Conservation (phyloP, 2,329 filamentous ascomycete species). For the Mycosphaerella arachidis region DNA sequence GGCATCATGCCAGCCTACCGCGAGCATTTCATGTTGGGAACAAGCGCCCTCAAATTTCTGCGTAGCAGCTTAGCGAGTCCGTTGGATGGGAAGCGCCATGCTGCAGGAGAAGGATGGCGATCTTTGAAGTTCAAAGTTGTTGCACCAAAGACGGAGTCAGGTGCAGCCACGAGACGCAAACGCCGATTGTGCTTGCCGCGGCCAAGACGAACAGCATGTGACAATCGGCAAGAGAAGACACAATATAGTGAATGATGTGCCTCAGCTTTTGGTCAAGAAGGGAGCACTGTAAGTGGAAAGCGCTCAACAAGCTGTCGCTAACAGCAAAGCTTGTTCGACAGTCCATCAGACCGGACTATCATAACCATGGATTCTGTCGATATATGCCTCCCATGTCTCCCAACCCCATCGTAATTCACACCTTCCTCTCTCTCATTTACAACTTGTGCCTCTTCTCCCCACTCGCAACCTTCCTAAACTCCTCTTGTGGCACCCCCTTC, state of each 20-base stretch:
- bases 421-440: slow-evolving; percentile 36
- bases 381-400: not conserved
- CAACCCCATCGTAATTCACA: not conserved
- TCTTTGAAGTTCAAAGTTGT: not conserved
- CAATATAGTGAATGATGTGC: too few species aligned
- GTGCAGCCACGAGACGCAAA: not conserved
- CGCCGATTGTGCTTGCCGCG: not conserved
- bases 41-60: not conserved
- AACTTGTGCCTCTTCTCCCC: slow-evolving; percentile 95
- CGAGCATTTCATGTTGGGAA: not conserved
- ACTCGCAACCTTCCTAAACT: slow-evolving; percentile 78
- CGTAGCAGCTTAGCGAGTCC: too few species aligned
- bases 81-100: too few species aligned
- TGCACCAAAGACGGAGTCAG: not conserved
- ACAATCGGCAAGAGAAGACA: not conserved
- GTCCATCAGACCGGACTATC: too few species aligned
- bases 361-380: not conserved
- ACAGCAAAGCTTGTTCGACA: too few species aligned
- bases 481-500: slow-evolving; percentile 74
- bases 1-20: not conserved
- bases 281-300: not conserved
- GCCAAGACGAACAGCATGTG: not conserved
- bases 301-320: not conserved
- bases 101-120: too few species aligned
- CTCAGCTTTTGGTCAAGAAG: too few species aligned